Evolutionary conservation across 202 grass and related monocot species (phyloP), one percentile per base, ranked within the genome.

Genomic region (Carex arenaria): DNA sequence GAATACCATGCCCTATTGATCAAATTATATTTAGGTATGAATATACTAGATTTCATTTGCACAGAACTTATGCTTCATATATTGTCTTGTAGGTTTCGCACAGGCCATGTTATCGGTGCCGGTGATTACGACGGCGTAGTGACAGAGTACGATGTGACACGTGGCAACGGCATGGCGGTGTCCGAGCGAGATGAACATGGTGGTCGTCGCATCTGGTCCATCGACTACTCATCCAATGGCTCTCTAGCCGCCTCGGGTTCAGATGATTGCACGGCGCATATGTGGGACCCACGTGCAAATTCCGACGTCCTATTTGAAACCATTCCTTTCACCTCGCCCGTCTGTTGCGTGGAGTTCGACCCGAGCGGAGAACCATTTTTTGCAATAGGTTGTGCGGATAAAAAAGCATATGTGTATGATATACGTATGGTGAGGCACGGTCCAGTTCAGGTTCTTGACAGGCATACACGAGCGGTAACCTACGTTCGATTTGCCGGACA

Each of bases 41-140:
- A 49, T 11, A 49, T 45, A 59, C 26, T 9, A 3, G 30, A 59
- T 78, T 11, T 78, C 28, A 78, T 38, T 38, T 49, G 11, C 34
- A 65, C 4, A 11, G 11, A n/a, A 40, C 64, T 13, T 19, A 45
- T 22, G n/a, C 52, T 74, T 19, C 64, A 62, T 64, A 42, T 60
- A 1, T 7, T 57, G 51, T 56, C 6, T 68, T 82, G 28, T 82
- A 82, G 80, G 63, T 82, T 82, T 28, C 64, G 80, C 18, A 6
- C 80, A 68, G 18, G 64, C 14, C 7, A 69, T 34, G 11, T 85
- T 60, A 88, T 88, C 26, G 92, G 87, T 0, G 89, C 89, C 32
- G 95, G 91, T 15, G 95, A 98, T 87, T 98, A 98, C 67, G 95
- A 98, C 84, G 95, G 95, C 15, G 95, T 98, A 7, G 95, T 98